Percentiles rank a stretch among this genome's conserved stretches.
phyloP scores from a whole-genome alignment of 2,329 filamentous ascomycete species.

The Colletotrichum magnum region DNA sequence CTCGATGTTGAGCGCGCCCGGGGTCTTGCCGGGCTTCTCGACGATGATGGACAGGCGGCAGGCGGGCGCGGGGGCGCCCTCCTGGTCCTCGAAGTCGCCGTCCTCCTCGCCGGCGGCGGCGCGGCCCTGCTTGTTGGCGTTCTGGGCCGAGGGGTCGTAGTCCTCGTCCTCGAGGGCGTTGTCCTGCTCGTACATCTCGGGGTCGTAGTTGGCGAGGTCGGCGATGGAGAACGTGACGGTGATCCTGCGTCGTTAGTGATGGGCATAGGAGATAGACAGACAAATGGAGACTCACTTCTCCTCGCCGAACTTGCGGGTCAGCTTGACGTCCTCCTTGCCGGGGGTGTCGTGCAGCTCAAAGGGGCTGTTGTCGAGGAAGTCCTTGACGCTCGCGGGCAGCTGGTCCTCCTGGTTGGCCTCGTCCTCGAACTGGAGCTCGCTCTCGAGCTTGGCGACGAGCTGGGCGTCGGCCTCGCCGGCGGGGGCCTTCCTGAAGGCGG shows the following conservation, averaged over 20 bases:
- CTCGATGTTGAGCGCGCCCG: constrained; percentile 87
- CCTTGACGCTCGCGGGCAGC: constrained; percentile 82
- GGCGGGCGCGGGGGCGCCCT: constrained; percentile 75
- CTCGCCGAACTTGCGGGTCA: constrained; percentile 86
- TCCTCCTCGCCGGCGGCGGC: constrained; percentile 69
- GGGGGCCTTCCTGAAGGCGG: constrained; percentile 56
- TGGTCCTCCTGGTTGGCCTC: constrained; percentile 82
- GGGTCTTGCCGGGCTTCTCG: constrained; percentile 81
- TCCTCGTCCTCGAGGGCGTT: constrained; percentile 67
- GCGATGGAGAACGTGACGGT: constrained; percentile 87
- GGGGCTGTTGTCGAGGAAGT: constrained; percentile 87
- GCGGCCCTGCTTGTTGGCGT: constrained; percentile 69
- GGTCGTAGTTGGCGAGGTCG: constrained; percentile 79
- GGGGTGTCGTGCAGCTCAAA: constrained; percentile 87
- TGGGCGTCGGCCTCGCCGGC: constrained; percentile 77
- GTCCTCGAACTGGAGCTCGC: constrained; percentile 87
- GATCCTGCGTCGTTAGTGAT: constrained; percentile 63
- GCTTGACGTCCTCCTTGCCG: constrained; percentile 88
- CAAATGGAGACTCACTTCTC: constrained; percentile 77
- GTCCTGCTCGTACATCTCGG: constrained; percentile 71
- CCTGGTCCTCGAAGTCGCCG: constrained; percentile 58
- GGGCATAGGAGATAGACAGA: background rate
- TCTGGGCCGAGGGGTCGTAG: constrained; percentile 61
- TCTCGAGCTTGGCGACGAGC: constrained; percentile 87
- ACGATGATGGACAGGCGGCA: constrained; percentile 88